Evolutionary conservation across 2,329 filamentous ascomycete species (phyloP), one percentile per base, ranked within the genome.

Genomic region (Fulvia fulva): DNA sequence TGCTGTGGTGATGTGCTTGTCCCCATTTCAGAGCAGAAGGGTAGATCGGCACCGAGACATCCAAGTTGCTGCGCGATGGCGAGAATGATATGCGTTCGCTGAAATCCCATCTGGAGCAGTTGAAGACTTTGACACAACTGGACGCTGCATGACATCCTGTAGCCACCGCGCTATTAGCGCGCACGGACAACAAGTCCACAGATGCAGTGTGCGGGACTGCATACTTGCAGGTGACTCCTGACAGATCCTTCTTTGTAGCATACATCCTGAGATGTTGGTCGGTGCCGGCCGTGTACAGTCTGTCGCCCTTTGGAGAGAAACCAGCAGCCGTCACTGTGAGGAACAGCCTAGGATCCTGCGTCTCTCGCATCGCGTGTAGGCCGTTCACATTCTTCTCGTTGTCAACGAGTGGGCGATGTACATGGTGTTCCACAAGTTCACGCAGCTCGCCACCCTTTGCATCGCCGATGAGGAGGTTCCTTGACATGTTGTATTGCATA

Each of bases 401-500:
- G 3, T 74, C 68, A 0, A 76, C 68, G 16, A 65, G 65, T n/a
- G 76, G 70, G 3, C 80, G 76, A 19, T 70, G 64, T 2, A 79
- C 68, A 34, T 75, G 76, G 65, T 87, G 84, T 51, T 82, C 78
- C 0, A 80, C 76, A 0, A 87, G 67, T 61, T 86, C 83, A 53
- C 75, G 71, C 7, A 86, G 66, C 1, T 64, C 65, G 21, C 75
- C 77, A 1, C 65, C 63, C 1, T 67, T 61, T 2, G 77, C 61
- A 59, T 82, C 73, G 1, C 84, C 84, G 34, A 83, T 68, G 1
- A 86, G 65, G 0, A 86, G 71, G 63, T 86, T 86, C 58, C 83
- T 81, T 0, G 76, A 74, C 41, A 80, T 73, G 58, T 87, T 87
- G 65, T 87, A 87, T 43, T 83, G 79, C 78, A 83, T 82, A n/a